A percentile compares a stretch with the other conserved stretches of the same genome.
phyloP scores from a whole-genome alignment of 2,329 filamentous ascomycete genomes.

The Penicillium paneum region DNA sequence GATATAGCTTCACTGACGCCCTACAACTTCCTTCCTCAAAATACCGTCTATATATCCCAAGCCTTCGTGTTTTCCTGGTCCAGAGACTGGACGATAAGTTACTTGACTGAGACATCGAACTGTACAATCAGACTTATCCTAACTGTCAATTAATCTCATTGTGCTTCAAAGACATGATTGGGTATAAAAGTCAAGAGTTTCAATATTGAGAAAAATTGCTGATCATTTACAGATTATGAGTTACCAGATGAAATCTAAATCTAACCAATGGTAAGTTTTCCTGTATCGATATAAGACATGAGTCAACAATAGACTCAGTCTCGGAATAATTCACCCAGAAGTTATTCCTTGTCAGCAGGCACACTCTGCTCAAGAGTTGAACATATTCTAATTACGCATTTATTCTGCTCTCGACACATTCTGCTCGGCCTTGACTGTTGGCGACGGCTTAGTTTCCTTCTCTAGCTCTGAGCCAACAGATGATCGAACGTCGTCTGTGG shows the following conservation, averaged over 20 bases:
- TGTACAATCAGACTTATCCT: constrained; percentile 10
- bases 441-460: background rate
- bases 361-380: background rate
- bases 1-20: background rate
- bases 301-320: background rate
- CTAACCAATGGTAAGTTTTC: background rate
- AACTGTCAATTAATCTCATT: constrained; percentile 10
- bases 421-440: background rate
- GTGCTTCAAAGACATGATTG: background rate
- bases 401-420: background rate
- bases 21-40: constrained; percentile 21
- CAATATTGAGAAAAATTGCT: background rate
- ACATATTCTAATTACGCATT: background rate
- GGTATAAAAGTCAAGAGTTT: background rate
- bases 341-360: background rate
- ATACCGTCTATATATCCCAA: constrained; percentile 19
- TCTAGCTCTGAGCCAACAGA: background rate
- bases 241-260: background rate
- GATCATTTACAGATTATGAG: background rate
- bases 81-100: constrained; percentile 9
- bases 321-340: too few relatives aligned
- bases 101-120: background rate
- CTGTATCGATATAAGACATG: background rate
- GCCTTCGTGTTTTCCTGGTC: constrained; percentile 17
- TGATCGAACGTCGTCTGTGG: background rate